Base-by-base conservation (phyloP, 1,139 yeast species). In the Sugiyamaella japonica region DNA sequence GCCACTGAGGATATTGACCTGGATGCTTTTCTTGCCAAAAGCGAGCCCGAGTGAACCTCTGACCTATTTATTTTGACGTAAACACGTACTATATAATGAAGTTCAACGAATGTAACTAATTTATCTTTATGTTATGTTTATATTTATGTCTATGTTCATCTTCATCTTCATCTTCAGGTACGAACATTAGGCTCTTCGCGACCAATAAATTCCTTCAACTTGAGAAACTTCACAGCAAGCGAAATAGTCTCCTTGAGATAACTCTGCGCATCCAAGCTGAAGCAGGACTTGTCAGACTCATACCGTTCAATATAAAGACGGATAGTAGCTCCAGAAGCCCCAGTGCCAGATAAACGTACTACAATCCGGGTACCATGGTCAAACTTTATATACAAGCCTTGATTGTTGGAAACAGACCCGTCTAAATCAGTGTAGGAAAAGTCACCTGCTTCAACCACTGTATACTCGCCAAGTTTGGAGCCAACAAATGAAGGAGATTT, bases 251-350 rank as follows among this genome's bases (percentile, higher is more conserved):
- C 71, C 52, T 76, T 76, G 66, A 93, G 80, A 72, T 75, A 90
- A 40, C 83, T 83, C 63, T 86, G 89, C n/a, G 91, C 95, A 46
- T 76, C 71, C 57, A 73, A 64, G 8, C 66, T 66, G 66, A 80
- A 82, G 45, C 77, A 77, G 13, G 80, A 61, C 56, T 74, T 70
- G 66, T 89, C 95, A 52, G 72, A 66, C 42, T 86, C 83, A 74
- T 88, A 91, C 73, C 85, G 85, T 73, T 93, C 99, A 70, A 91
- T 77, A 73, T 93, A 93, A 62, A 93, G 77, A 73, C 99, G 84
- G 59, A 95, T 91, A 2, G 99, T 93, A 16, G 99, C 98, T 48
- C 99, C 99, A 1, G 96, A 85, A 1, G 98, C 90, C 6, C 99
- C 99, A 10, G 99, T 93, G 55, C 99, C 99, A 0, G 97, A 89